Evolutionary conservation across 768 basidiomycete species (phyloP).

Genomic region (Suillus variegatus): DNA sequence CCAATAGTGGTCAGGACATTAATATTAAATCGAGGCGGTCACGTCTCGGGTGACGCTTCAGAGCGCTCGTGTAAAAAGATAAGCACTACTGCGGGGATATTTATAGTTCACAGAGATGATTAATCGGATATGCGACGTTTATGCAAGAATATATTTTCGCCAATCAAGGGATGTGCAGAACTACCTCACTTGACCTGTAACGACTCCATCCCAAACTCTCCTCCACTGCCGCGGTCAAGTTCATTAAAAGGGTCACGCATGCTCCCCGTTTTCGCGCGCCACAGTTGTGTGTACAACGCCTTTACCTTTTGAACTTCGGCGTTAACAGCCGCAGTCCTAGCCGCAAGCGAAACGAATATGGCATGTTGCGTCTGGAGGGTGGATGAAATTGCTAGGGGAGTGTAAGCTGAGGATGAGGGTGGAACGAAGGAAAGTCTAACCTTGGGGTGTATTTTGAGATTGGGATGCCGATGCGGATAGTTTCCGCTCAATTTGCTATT

Average conservation of each 20-base stretch:
- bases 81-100: background rate
- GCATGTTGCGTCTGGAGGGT: conserved; percentile 81
- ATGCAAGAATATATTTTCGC: background rate
- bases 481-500: conserved; percentile 71
- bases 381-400: conserved; percentile 59
- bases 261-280: conserved; percentile 80
- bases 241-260: conserved; percentile 81
- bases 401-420: conserved; percentile 11
- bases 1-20: background rate
- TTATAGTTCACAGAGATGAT: background rate
- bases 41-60: background rate
- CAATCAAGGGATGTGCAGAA: background rate
- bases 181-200: conserved; percentile 22
- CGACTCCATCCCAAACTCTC: conserved; percentile 46
- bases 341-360: conserved; percentile 75
- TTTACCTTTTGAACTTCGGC: conserved; percentile 79
- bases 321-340: conserved; percentile 73
- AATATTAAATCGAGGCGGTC: too few species aligned
- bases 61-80: too few species aligned
- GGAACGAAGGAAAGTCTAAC: conserved; percentile 35
- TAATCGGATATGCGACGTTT: background rate
- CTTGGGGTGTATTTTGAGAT: conserved; percentile 72
- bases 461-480: conserved; percentile 66
- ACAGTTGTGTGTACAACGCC: conserved; percentile 70
- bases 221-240: conserved; percentile 37